These are phyloP conservation scores for Pulveroboletus sp. DNA, from an alignment of 768 basidiomycete species.

Conservation along the genomic window DNA sequence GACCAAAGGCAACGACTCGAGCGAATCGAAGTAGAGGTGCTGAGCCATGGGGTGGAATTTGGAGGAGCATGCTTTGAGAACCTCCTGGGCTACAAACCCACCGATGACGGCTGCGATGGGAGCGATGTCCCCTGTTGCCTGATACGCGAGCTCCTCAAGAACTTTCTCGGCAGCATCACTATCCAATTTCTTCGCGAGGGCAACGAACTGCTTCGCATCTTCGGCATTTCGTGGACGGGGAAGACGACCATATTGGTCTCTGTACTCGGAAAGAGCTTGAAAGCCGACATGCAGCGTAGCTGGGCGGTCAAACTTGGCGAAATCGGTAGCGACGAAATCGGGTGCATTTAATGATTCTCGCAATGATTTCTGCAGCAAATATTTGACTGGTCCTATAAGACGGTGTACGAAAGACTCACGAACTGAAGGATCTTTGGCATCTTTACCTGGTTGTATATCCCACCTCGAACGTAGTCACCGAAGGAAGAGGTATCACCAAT, in stretches of 20 bases:
- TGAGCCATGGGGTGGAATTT: slow-evolving; percentile 98
- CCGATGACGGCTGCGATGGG: slow-evolving; percentile 92
- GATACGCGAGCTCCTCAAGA: slow-evolving; percentile 80
- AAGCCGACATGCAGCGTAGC: slow-evolving; percentile 88
- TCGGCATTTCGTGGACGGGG: slow-evolving; percentile 79
- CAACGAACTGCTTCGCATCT: slow-evolving; percentile 71
- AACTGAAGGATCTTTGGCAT: slow-evolving; percentile 97
- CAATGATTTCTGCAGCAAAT: slow-evolving; percentile 73
- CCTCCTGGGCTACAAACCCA: slow-evolving; percentile 97
- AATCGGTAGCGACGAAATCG: slow-evolving; percentile 92
- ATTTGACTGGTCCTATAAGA: background rate
- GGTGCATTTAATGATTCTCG: slow-evolving; percentile 77
- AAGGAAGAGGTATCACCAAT: slow-evolving; percentile 88
- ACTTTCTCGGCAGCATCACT: slow-evolving; percentile 76
- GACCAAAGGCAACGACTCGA: slow-evolving; percentile 81
- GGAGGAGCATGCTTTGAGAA: slow-evolving; percentile 92
- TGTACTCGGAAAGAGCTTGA: slow-evolving; percentile 85
- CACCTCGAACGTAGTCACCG: slow-evolving; percentile 76
- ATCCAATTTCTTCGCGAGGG: slow-evolving; percentile 74
- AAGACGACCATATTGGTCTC: slow-evolving; percentile 54
- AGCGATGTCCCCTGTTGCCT: slow-evolving; percentile 85
- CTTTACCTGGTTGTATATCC: slow-evolving; percentile 97
- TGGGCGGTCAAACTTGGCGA: slow-evolving; percentile 94
- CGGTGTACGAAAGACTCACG: slow-evolving; percentile 45
- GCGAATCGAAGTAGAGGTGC: slow-evolving; percentile 93